Percentiles rank a stretch among this genome's conserved stretches.
phyloP scores from a whole-genome alignment of 1,139 yeast species.

The Geotrichum citri-aurantii region DNA sequence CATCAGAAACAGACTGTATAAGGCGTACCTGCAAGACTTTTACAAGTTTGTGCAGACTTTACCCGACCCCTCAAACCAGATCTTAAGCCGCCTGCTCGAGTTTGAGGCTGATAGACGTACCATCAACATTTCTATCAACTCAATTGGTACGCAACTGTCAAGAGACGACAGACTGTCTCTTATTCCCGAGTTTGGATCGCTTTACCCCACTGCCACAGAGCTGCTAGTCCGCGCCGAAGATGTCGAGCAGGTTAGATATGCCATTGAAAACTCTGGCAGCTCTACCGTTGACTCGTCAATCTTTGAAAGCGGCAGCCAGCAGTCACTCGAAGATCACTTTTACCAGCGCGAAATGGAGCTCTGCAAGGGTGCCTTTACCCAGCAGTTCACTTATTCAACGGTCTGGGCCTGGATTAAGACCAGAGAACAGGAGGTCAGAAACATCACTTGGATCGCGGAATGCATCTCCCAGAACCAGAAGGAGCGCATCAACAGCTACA shows the following conservation, averaged over 20 bases:
- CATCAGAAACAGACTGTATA: constrained; percentile 83
- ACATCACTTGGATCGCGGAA: constrained; percentile 97
- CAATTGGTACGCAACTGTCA: constrained; percentile 73
- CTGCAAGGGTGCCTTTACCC: constrained; percentile 91
- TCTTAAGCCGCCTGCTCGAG: constrained; percentile 68
- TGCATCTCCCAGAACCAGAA: constrained; percentile 54
- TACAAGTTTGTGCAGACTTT: constrained; percentile 59
- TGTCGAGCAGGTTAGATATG: constrained; percentile 69
- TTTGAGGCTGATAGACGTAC: constrained; percentile 96
- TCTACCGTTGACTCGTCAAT: constrained; percentile 35
- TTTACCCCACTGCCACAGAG: constrained; percentile 69
- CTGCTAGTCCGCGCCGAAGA: constrained; percentile 76
- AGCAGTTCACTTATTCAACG: constrained; percentile 86
- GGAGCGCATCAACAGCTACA: constrained; percentile 39
- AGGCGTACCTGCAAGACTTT: constrained; percentile 89
- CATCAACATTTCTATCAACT: constrained; percentile 84
- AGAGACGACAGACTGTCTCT: constrained; percentile 63
- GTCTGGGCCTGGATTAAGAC: constrained; percentile 97
- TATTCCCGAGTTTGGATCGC: constrained; percentile 74
- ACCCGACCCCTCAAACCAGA: constrained; percentile 71
- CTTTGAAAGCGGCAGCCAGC: constrained; percentile 53
- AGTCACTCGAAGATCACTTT: constrained; percentile 86
- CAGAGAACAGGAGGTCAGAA: constrained; percentile 93
- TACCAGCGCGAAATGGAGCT: constrained; percentile 87
- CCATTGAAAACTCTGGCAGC: constrained; percentile 66